A percentile compares a stretch with the other conserved stretches of the same genome.
Evolutionary conservation across 495 filamentous ascomycete genomes (phyloP).

Genomic region (Hypoxylon cercidicola): DNA sequence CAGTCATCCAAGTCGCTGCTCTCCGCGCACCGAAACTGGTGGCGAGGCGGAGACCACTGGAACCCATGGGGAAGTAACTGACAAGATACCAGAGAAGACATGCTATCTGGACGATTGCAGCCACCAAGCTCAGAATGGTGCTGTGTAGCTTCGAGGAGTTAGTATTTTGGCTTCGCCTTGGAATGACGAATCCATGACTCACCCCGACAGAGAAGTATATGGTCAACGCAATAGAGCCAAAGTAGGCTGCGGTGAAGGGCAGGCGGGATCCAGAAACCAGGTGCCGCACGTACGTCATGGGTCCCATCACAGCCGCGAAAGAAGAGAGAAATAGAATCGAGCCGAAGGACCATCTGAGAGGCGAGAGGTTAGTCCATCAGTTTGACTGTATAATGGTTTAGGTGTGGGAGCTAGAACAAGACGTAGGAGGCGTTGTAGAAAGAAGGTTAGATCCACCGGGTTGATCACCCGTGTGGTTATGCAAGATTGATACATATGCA

Average conservation of each 20-base stretch:
- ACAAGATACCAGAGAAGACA: slow-evolving; percentile 93
- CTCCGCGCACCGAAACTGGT: slow-evolving; percentile 84
- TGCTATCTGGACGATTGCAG: slow-evolving; percentile 82
- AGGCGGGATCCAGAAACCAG: slow-evolving; percentile 84
- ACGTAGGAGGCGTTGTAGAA: slow-evolving; percentile 31
- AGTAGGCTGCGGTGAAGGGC: slow-evolving; percentile 96
- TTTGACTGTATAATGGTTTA: slow-evolving; percentile 9
- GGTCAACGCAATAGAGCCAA: slow-evolving; percentile 90
- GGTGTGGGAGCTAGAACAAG: slow-evolving; percentile 6
- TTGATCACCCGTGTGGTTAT: slow-evolving; percentile 41
- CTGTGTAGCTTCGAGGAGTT: slow-evolving; percentile 72
- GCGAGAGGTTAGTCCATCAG: slow-evolving; percentile 22
- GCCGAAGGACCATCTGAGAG: slow-evolving; percentile 88
- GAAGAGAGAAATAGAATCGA: slow-evolving; percentile 90
- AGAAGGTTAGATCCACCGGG: slow-evolving; percentile 37
- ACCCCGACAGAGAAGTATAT: slow-evolving; percentile 92
- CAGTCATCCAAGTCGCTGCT: slow-evolving; percentile 88
- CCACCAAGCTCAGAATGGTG: slow-evolving; percentile 83
- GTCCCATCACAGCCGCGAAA: slow-evolving; percentile 95
- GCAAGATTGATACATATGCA: slow-evolving; percentile 48
- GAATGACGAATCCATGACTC: slow-evolving; percentile 56
- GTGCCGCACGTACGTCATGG: slow-evolving; percentile 81
- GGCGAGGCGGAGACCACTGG: slow-evolving; percentile 85
- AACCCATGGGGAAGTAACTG: slow-evolving; percentile 98
- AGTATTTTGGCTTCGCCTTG: slow-evolving; percentile 23